Evolutionary conservation across 768 basidiomycete species (phyloP).

Genomic region (Kwoniella mangroviensis): DNA sequence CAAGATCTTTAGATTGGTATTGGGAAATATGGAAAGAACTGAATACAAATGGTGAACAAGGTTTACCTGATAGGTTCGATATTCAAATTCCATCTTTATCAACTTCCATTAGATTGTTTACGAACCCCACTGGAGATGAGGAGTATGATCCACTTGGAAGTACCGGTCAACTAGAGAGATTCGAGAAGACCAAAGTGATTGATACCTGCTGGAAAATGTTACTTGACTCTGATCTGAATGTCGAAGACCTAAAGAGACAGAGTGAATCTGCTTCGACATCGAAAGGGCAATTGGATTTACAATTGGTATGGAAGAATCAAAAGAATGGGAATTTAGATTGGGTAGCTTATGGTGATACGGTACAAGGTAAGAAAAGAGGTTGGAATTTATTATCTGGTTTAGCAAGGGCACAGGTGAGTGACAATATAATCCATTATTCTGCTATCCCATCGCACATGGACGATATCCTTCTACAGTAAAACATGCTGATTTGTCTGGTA

Average conservation of each 20-base stretch:
- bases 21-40: conserved; percentile 84
- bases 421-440: not conserved
- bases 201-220: conserved; percentile 68
- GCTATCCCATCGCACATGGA: no score
- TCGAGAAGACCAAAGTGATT: conserved; percentile 69
- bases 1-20: conserved; percentile 82
- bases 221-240: conserved; percentile 63
- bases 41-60: conserved; percentile 61
- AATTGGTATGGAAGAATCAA: conserved; percentile 74
- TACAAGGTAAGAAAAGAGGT: conserved; percentile 66
- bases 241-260: conserved; percentile 67
- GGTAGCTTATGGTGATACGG: conserved; percentile 69
- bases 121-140: conserved; percentile 63
- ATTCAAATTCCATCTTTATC: conserved; percentile 72
- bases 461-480: no score
- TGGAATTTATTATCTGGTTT: conserved; percentile 80
- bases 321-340: conserved; percentile 75
- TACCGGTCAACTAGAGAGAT: conserved; percentile 61
- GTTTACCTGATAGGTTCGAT: conserved; percentile 71
- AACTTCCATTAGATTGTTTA: conserved; percentile 70
- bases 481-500: conserved; percentile 6
- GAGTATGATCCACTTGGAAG: conserved; percentile 38
- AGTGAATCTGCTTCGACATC: conserved; percentile 58
- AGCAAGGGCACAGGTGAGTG: conserved; percentile 70
- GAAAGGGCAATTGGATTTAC: conserved; percentile 62